These are phyloP conservation scores for Globisporangium takayamanum DNA, from an alignment of 352 stramenopile species.

Conservation along the genomic window DNA sequence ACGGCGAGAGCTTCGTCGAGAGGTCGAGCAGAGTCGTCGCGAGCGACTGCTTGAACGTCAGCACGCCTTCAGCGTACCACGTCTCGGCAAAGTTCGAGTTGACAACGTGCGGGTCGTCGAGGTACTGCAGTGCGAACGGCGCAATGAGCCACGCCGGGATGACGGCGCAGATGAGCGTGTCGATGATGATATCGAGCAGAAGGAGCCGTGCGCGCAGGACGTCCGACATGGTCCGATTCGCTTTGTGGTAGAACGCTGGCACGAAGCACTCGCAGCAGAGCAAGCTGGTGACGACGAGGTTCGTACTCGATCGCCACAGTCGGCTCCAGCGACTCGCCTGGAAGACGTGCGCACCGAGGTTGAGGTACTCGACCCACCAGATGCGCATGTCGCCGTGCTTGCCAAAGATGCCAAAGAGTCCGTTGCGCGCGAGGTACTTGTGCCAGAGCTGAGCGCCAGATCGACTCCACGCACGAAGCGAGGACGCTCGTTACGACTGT, in stretches of 20 bases:
- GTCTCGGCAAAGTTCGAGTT: slow-evolving; percentile 7
- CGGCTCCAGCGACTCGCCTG: slow-evolving; percentile 4
- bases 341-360: slow-evolving; percentile 7
- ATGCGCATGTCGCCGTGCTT: slow-evolving; percentile 6
- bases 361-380: slow-evolving; percentile 10
- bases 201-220: neutral
- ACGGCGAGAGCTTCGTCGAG: slow-evolving; percentile 4
- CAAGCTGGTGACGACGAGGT: neutral
- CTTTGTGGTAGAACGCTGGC: slow-evolving; percentile 4
- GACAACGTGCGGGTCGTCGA: neutral
- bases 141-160: slow-evolving; percentile 5
- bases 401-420: slow-evolving; percentile 6
- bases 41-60: slow-evolving; percentile 9
- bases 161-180: slow-evolving; percentile 4
- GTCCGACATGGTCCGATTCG: neutral
- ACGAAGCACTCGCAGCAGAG: slow-evolving; percentile 3
- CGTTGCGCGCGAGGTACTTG: slow-evolving; percentile 2
- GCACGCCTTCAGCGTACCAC: slow-evolving; percentile 6
- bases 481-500: neutral
- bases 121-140: slow-evolving; percentile 2
- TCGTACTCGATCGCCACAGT: neutral
- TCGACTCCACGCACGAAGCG: neutral
- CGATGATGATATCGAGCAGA: slow-evolving; percentile 4
- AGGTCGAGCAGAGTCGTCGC: slow-evolving; percentile 2
- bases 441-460: neutral